These are phyloP conservation scores for Peronosclerospora sorghi DNA, from an alignment of 352 stramenopile species.

Conservation along the genomic window DNA sequence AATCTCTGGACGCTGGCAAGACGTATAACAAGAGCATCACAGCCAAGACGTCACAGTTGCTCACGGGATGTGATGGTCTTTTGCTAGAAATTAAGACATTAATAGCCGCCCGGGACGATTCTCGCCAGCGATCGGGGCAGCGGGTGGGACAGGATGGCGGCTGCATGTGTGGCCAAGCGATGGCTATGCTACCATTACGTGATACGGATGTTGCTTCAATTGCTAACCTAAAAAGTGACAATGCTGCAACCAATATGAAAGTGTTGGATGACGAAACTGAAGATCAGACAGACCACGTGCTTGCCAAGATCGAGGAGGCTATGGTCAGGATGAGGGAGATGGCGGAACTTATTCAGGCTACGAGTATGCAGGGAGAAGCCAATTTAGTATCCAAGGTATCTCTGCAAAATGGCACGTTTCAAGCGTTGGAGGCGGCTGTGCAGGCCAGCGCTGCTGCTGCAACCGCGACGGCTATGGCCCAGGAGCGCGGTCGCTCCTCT, in stretches of 20 bases:
- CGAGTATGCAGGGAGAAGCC: slow-evolving; percentile 76
- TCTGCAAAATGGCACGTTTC: slow-evolving; percentile 43
- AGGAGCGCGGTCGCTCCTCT: slow-evolving; percentile 48
- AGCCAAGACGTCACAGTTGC: slow-evolving; percentile 65
- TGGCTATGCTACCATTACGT: slow-evolving; percentile 47
- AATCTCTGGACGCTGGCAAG: slow-evolving; percentile 65
- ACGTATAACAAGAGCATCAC: slow-evolving; percentile 82
- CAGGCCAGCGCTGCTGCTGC: slow-evolving; percentile 52
- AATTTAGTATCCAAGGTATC: slow-evolving; percentile 70
- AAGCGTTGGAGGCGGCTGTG: slow-evolving; percentile 42
- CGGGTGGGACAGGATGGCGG: slow-evolving; percentile 17
- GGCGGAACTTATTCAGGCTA: slow-evolving; percentile 71
- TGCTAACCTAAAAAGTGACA: slow-evolving; percentile 3
- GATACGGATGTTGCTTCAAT: slow-evolving; percentile 8
- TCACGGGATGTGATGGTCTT: slow-evolving; percentile 64
- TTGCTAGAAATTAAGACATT: slow-evolving; percentile 71
- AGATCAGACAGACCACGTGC: slow-evolving; percentile 67
- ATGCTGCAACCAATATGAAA: neutral
- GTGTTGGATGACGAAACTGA: slow-evolving; percentile 50
- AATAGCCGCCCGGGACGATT: slow-evolving; percentile 37
- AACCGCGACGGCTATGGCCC: slow-evolving; percentile 56
- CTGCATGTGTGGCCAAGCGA: slow-evolving; percentile 46
- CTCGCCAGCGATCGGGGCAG: slow-evolving; percentile 32
- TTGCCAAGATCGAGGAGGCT: slow-evolving; percentile 65
- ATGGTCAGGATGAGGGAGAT: slow-evolving; percentile 62